Evolutionary conservation across 2,329 filamentous ascomycete genomes (phyloP).

Genomic region (Fusarium piperis): DNA sequence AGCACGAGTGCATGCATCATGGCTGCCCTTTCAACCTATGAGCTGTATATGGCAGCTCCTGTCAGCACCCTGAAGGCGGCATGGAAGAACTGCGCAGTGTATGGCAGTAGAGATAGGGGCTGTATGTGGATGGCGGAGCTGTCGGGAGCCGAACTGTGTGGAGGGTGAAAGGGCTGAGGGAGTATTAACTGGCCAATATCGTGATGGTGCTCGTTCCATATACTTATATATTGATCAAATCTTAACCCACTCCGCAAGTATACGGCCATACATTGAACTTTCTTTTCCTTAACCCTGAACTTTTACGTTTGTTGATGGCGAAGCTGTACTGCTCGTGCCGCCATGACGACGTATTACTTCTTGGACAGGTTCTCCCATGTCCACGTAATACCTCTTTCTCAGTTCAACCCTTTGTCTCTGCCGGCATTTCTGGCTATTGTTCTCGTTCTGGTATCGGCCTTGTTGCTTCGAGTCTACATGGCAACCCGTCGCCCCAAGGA

Average conservation of each 20-base stretch:
- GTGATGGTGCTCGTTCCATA: not conserved
- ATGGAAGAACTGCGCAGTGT: not conserved
- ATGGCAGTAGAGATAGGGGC: not conserved
- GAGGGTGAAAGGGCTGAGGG: not conserved
- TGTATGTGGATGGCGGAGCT: not conserved
- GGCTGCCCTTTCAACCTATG: not conserved
- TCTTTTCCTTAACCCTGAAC: not conserved
- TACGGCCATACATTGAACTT: not conserved
- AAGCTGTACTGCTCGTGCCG: not conserved
- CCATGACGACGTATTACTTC: not conserved
- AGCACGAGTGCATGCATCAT: not conserved
- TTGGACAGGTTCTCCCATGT: not conserved
- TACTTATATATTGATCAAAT: not conserved
- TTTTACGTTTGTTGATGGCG: not conserved
- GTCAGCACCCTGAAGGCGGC: not conserved
- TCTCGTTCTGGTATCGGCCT: not conserved
- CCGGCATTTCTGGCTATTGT: not conserved
- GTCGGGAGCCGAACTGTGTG: not conserved
- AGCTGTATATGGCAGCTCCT: not conserved
- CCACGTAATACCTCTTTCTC: not conserved
- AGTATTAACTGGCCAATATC: not conserved
- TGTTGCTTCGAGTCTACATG: conserved; percentile 1
- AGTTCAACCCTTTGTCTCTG: not conserved
- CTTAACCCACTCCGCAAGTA: not conserved
- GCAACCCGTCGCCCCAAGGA: conserved; percentile 2